phyloP scores from a whole-genome alignment of 768 basidiomycete species.

The Trametes gibbosa region DNA sequence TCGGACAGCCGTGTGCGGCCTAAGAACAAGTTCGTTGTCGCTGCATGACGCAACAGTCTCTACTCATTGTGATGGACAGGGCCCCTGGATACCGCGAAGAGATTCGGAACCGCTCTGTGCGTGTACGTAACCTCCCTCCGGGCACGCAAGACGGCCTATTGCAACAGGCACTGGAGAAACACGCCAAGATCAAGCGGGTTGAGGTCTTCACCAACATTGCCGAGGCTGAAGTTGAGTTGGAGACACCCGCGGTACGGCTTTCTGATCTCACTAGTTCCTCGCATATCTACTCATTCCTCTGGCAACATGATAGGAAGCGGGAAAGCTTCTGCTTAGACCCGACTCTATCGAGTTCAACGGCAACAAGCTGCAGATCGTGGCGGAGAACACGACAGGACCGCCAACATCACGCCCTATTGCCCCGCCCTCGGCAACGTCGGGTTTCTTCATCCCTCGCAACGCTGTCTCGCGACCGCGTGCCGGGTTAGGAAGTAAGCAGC shows the following conservation, averaged over 20 bases:
- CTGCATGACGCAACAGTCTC: not conserved
- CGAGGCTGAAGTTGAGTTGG: conserved; percentile 65
- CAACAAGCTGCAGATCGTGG: conserved; percentile 53
- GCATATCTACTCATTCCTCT: not conserved
- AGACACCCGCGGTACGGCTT: conserved; percentile 57
- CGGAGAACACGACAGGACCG: conserved; percentile 36
- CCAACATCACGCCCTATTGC: conserved; percentile 16
- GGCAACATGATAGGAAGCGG: conserved; percentile 63
- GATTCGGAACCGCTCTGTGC: conserved; percentile 65
- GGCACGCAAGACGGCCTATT: conserved; percentile 86
- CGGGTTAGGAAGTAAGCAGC: conserved; percentile 60
- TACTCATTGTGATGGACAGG: not conserved
- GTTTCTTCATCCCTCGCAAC: conserved; percentile 66
- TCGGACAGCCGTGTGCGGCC: conserved; percentile 59
- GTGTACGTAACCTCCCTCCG: conserved; percentile 70
- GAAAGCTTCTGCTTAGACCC: conserved; percentile 67
- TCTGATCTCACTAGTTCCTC: not conserved
- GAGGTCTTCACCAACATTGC: conserved; percentile 64
- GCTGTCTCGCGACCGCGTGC: conserved; percentile 67
- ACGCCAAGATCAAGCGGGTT: conserved; percentile 65
- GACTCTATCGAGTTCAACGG: conserved; percentile 75
- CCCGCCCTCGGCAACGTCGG: conserved; percentile 36
- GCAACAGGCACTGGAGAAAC: conserved; percentile 85
- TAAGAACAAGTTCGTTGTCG: conserved; percentile 24
- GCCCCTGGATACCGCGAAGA: conserved; percentile 44